Conservation (phyloP, 805 yeast species). For the Yamadazyma scolyti region DNA sequence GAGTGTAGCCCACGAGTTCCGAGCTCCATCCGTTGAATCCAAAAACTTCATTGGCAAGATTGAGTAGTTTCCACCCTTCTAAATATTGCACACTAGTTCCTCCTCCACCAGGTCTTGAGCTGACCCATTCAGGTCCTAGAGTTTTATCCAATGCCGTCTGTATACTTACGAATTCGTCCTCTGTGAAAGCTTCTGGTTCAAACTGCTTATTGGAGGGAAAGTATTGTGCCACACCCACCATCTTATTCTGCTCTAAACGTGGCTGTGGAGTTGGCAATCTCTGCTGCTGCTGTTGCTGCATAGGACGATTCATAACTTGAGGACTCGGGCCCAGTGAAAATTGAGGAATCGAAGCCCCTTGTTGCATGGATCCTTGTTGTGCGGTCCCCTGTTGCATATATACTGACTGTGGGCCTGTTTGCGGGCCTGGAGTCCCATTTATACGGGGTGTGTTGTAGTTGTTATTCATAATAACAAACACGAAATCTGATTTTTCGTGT, state of each 20-base stretch:
- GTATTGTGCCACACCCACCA: constrained; percentile 8
- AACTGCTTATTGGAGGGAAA: constrained; percentile 8
- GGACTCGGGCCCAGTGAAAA: too few relatives aligned
- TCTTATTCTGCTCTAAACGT: constrained; percentile 4
- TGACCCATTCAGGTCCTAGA: constrained; percentile 75
- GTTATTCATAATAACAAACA: too few relatives aligned
- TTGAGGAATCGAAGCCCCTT: too few relatives aligned
- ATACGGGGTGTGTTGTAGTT: too few relatives aligned
- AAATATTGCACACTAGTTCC: constrained; percentile 66
- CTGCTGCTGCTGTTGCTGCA: too few relatives aligned
- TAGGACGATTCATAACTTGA: too few relatives aligned
- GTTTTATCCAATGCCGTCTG: constrained; percentile 32
- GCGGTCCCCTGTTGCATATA: too few relatives aligned
- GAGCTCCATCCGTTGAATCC: constrained; percentile 85
- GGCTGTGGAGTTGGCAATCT: constrained; percentile 1
- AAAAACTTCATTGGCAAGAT: constrained; percentile 75
- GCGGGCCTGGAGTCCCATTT: too few relatives aligned
- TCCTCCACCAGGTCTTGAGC: constrained; percentile 74
- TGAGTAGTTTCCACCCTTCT: constrained; percentile 82
- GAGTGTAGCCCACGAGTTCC: constrained; percentile 59
- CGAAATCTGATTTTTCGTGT: too few relatives aligned
- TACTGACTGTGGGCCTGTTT: too few relatives aligned
- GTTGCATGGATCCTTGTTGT: too few relatives aligned
- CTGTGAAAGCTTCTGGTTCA: constrained; percentile 22
- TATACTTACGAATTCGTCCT: constrained; percentile 31